These are phyloP conservation scores for Quercus engelmannii DNA, from an alignment of 306 rosid genomes.

Conservation along the genomic window DNA sequence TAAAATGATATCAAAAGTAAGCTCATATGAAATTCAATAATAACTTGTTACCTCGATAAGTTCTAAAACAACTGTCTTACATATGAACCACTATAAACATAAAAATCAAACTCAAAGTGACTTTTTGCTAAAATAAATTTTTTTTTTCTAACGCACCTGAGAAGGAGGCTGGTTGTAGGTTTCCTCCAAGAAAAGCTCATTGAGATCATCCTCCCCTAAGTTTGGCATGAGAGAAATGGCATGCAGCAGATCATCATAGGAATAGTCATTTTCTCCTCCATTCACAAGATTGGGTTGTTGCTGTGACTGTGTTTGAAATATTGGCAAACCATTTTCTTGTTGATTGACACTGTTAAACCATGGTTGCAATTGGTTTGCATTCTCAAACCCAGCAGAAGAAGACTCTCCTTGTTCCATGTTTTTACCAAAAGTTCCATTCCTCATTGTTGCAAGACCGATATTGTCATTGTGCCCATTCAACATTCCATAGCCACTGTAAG, in stretches of 20 bases:
- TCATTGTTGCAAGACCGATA: not conserved
- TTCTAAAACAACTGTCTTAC: too few species aligned
- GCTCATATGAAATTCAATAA: too few species aligned
- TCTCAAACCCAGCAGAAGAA: not conserved
- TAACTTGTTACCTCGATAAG: too few species aligned
- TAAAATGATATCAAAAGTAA: too few species aligned
- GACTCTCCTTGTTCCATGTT: conserved; percentile 4
- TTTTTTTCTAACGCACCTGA: not conserved
- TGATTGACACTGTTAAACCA: not conserved
- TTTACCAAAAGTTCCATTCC: not conserved
- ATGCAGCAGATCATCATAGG: not conserved
- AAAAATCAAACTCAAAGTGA: not conserved
- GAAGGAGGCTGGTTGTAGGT: not conserved
- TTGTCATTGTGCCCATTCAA: not conserved
- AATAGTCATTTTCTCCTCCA: conserved; percentile 2
- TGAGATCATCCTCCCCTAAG: not conserved
- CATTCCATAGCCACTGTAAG: not conserved
- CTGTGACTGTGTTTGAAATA: not conserved
- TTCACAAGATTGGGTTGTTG: not conserved
- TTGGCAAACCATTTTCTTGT: not conserved
- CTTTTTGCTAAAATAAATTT: not conserved
- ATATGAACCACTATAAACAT: too few species aligned
- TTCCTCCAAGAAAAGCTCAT: not conserved
- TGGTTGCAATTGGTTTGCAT: not conserved
- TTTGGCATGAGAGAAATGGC: not conserved